Evolutionary conservation across 208 protist species (phyloP).

Genomic region (Trichomonas gallinae): DNA sequence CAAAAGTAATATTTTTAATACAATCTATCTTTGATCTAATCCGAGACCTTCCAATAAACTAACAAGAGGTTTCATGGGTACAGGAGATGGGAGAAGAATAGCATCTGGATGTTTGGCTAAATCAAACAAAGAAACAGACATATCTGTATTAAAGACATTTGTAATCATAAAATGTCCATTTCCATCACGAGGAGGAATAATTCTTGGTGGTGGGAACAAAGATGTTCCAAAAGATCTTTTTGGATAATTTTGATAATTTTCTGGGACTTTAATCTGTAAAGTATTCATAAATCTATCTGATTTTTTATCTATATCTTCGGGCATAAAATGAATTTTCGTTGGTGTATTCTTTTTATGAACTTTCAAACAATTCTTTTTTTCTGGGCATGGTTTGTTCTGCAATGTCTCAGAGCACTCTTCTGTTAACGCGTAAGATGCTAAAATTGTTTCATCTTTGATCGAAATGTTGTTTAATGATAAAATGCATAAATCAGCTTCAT

Average conservation of each 20-base stretch:
- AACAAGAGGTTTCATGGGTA: neutral
- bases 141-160: neutral
- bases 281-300: neutral
- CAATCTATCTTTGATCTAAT: neutral
- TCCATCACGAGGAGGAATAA: neutral
- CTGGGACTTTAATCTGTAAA: neutral
- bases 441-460: neutral
- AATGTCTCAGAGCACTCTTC: neutral
- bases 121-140: neutral
- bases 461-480: neutral
- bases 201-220: neutral
- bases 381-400: neutral
- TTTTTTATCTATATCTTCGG: neutral
- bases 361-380: neutral
- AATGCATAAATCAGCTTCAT: neutral
- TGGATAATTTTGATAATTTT: neutral
- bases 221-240: neutral
- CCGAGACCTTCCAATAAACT: neutral
- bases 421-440: neutral
- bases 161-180: neutral
- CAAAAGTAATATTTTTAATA: neutral
- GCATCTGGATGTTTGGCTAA: neutral
- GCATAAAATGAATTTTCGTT: neutral
- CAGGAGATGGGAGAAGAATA: neutral
- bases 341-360: neutral